A percentile compares a stretch with the other conserved stretches of the same genome.
Evolutionary conservation across 2,329 filamentous ascomycete species (phyloP).

Genomic region (Fusarium caatingaense): DNA sequence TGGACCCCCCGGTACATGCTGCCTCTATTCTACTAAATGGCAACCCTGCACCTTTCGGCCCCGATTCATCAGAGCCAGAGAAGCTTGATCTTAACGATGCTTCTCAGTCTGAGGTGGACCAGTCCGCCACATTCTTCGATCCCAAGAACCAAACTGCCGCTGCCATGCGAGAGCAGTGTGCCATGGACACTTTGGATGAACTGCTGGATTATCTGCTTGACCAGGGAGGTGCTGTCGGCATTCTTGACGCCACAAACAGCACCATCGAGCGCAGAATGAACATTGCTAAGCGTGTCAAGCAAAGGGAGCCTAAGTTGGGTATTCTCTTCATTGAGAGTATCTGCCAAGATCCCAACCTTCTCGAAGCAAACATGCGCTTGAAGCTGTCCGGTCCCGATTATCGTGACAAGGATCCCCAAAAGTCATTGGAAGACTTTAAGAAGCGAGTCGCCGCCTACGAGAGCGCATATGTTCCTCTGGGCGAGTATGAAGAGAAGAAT

Average conservation of each 20-base stretch:
- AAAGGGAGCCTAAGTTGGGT: conserved; percentile 85
- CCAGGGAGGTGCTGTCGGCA: conserved; percentile 87
- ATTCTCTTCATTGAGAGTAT: conserved; percentile 96
- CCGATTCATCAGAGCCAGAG: conserved; percentile 53
- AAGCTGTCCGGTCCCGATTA: conserved; percentile 98
- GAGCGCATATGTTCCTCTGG: conserved; percentile 91
- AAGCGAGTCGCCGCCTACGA: conserved; percentile 92
- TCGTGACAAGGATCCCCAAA: conserved; percentile 87
- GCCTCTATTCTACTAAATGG: conserved; percentile 70
- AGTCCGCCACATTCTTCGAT: conserved; percentile 94
- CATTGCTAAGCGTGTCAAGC: conserved; percentile 84
- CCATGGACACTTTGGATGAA: conserved; percentile 91
- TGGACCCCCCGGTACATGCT: conserved; percentile 62
- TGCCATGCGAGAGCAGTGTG: conserved; percentile 88
- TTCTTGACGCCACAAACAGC: conserved; percentile 97
- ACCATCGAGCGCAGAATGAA: conserved; percentile 86
- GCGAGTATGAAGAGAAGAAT: conserved; percentile 88
- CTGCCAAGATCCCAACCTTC: conserved; percentile 83
- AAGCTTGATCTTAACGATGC: conserved; percentile 51
- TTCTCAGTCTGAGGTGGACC: conserved; percentile 71
- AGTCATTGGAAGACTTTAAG: conserved; percentile 91
- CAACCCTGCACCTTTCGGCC: conserved; percentile 52
- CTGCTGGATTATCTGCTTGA: conserved; percentile 88
- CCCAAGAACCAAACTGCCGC: conserved; percentile 86
- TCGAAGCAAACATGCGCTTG: conserved; percentile 96